These are phyloP conservation scores for Nothophaeocryptopus gaeumannii DNA, from an alignment of 2,329 filamentous ascomycete genomes.

Conservation along the genomic window DNA sequence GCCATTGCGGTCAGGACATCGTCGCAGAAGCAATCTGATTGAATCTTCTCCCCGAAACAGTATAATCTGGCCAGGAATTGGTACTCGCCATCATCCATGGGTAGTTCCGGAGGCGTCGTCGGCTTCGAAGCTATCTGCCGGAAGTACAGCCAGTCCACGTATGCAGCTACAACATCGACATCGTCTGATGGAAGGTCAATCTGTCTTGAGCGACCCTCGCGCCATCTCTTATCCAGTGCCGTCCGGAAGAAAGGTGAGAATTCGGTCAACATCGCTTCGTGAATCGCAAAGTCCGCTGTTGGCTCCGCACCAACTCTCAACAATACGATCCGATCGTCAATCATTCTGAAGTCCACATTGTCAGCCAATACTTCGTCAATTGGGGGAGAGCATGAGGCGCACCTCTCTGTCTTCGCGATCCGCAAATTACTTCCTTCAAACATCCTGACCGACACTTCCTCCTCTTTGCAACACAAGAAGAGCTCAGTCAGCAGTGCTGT, in stretches of 20 bases:
- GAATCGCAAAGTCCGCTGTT: slow-evolving; percentile 17
- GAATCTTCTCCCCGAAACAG: slow-evolving; percentile 24
- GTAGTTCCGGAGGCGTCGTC: slow-evolving; percentile 17
- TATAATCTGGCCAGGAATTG: slow-evolving; percentile 18
- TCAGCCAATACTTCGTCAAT: not conserved
- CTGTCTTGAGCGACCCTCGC: slow-evolving; percentile 15
- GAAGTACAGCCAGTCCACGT: slow-evolving; percentile 25
- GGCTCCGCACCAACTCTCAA: slow-evolving; percentile 9
- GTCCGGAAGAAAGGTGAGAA: slow-evolving; percentile 20
- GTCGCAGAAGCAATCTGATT: slow-evolving; percentile 20
- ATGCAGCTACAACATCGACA: slow-evolving; percentile 17
- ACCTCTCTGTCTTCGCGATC: slow-evolving; percentile 13
- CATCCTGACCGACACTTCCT: not conserved
- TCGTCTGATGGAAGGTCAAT: slow-evolving; percentile 21
- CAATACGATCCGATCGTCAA: slow-evolving; percentile 19
- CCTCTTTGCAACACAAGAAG: not conserved
- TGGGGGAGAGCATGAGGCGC: not conserved
- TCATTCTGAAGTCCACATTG: slow-evolving; percentile 9
- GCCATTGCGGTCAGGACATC: slow-evolving; percentile 23
- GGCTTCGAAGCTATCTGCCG: slow-evolving; percentile 21
- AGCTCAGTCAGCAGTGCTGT: not conserved
- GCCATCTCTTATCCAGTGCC: slow-evolving; percentile 24
- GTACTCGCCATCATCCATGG: slow-evolving; percentile 24
- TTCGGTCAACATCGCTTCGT: slow-evolving; percentile 19
- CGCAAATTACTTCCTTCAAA: slow-evolving; percentile 14